Base-by-base conservation (phyloP, 352 stramenopile species). In the Pythium folliculosum region DNA sequence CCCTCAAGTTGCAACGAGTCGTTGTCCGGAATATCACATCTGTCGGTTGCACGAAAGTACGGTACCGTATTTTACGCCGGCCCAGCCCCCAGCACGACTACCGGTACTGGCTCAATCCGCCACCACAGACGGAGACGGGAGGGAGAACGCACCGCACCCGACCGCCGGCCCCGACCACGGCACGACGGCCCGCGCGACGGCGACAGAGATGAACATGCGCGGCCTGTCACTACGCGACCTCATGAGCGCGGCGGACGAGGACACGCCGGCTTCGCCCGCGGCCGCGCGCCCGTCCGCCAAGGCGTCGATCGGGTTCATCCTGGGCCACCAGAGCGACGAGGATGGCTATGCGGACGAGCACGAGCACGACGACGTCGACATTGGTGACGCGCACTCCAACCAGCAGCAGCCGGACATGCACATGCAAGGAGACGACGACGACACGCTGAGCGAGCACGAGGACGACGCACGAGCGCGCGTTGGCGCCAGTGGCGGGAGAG, bases 191-290 rank as follows among this genome's bases (percentile, higher is more conserved):
- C 17, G 6, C 38, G 38, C 38, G 38, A 44, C 38, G 38, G 38
- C n/a, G n/a, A n/a, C n/a, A n/a, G 21, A 14, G 1, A 67, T 45
- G 25, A 67, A 44, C 22, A 73, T 65, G 60, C 60, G 53, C 37
- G 67, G 67, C 1, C 58, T 73, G 30, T 73, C 67, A 17, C 49
- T 73, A 27, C 67, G 67, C 60, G 67, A 73, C 47, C 60, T 73
- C 38, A 69, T 73, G 35, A 60, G 63, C 37, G 66, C 66, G 10
- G 60, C 51, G 4, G 60, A 73, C 45, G 60, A 72, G 17, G 65
- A 67, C 50, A 35, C 53, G 23, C 40, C 40, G 40, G 17, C 17
- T 2, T 12, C 40, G 40, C 40, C 13, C 13, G 40, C 13, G 40
- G 40, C 9, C 12, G n/a, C 25, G 23, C 56, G 30, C 0, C 35